Conservation (phyloP, 495 filamentous ascomycete genomes). For the Annulohypoxylon nitens region DNA sequence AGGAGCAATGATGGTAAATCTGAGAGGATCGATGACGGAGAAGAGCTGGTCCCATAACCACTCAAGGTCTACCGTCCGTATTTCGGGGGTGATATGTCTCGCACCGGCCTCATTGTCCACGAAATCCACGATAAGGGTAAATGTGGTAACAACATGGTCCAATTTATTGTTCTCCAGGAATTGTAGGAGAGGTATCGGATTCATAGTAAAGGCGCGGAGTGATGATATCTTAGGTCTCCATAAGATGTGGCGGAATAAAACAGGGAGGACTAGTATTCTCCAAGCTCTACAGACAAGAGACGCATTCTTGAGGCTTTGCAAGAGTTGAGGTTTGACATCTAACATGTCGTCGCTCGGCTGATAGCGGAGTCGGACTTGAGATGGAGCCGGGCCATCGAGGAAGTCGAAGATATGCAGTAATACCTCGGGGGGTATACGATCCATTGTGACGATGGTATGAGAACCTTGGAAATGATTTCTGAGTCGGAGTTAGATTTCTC, state of each 20-base stretch:
- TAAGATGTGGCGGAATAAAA: constrained; percentile 59
- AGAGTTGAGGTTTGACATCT: constrained; percentile 27
- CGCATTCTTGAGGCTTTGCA: constrained; percentile 53
- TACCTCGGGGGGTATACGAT: constrained; percentile 58
- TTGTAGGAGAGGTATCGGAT: constrained; percentile 50
- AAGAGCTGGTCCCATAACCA: constrained; percentile 64
- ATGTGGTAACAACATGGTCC: constrained; percentile 49
- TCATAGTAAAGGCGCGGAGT: constrained; percentile 43
- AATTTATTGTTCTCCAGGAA: constrained; percentile 52
- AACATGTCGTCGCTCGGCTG: constrained; percentile 54
- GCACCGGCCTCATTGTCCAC: constrained; percentile 30
- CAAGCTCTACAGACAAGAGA: constrained; percentile 59
- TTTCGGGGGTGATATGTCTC: constrained; percentile 41
- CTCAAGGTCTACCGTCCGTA: constrained; percentile 43
- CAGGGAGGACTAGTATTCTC: constrained; percentile 53
- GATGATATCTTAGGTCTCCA: constrained; percentile 51
- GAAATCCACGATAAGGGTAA: constrained; percentile 51
- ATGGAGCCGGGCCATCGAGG: constrained; percentile 54
- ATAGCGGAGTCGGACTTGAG: constrained; percentile 53
- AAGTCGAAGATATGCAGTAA: constrained; percentile 55
- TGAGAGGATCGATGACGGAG: constrained; percentile 55
- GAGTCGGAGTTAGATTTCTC: neutral
- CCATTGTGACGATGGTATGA: constrained; percentile 37
- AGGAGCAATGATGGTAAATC: constrained; percentile 59
- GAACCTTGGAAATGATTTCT: neutral